Conservation (phyloP, 2,329 filamentous ascomycete genomes). For the Fusarium sp. region DNA sequence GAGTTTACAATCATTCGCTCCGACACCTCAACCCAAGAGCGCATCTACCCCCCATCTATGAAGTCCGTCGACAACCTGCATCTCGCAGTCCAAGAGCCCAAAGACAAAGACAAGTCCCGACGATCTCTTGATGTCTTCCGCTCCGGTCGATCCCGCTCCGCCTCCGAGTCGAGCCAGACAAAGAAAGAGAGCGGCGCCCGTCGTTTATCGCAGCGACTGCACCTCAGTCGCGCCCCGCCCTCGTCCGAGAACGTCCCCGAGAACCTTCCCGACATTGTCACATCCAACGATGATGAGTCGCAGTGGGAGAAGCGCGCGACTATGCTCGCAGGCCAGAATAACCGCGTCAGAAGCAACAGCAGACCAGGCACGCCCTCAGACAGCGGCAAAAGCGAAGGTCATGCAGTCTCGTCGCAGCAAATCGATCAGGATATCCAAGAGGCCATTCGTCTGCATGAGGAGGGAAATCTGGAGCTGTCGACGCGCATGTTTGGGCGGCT, state of each 20-base stretch:
- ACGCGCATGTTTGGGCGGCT: slow-evolving; percentile 87
- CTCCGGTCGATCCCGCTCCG: slow-evolving; percentile 60
- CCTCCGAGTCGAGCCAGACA: slow-evolving; percentile 55
- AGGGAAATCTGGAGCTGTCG: slow-evolving; percentile 79
- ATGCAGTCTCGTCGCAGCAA: slow-evolving; percentile 58
- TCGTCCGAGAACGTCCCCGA: slow-evolving; percentile 80
- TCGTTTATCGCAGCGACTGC: slow-evolving; percentile 76
- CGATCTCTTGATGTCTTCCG: slow-evolving; percentile 60
- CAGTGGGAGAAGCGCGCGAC: slow-evolving; percentile 95
- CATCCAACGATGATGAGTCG: slow-evolving; percentile 66
- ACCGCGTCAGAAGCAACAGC: slow-evolving; percentile 55
- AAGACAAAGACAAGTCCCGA: slow-evolving; percentile 50
- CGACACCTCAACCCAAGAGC: slow-evolving; percentile 83
- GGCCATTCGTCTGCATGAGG: slow-evolving; percentile 93
- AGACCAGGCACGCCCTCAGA: slow-evolving; percentile 54
- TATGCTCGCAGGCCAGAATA: slow-evolving; percentile 77
- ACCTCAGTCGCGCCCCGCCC: slow-evolving; percentile 67
- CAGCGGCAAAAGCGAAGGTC: slow-evolving; percentile 38
- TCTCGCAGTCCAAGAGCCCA: slow-evolving; percentile 46
- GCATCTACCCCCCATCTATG: slow-evolving; percentile 74
- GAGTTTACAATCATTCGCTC: slow-evolving; percentile 87
- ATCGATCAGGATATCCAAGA: slow-evolving; percentile 85
- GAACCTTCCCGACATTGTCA: slow-evolving; percentile 80
- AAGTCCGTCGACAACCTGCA: slow-evolving; percentile 46
- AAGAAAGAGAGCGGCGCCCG: slow-evolving; percentile 51